phyloP scores from a whole-genome alignment of 225 moss, liverwort and hornwort species.

The Straminergon stramineum region DNA sequence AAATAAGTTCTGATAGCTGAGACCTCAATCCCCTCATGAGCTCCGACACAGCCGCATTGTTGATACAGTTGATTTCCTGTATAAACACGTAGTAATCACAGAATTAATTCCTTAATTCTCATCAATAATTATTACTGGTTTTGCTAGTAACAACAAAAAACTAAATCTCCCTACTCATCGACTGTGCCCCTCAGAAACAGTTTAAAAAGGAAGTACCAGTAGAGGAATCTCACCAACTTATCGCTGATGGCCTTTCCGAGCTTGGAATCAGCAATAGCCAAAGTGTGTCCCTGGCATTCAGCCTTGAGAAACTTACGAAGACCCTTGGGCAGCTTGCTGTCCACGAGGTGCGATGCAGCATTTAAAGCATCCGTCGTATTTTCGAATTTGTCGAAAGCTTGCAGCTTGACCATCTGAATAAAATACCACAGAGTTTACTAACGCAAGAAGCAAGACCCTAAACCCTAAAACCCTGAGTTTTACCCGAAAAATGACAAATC shows the following conservation, averaged over 20 bases:
- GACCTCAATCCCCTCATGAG: conserved; percentile 82
- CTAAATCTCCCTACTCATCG: background rate
- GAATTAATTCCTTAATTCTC: too few species aligned
- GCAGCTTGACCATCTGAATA: conserved; percentile 58
- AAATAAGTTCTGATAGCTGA: conserved; percentile 64
- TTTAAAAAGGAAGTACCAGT: background rate
- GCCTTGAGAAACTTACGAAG: conserved; percentile 78
- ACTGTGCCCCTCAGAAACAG: background rate
- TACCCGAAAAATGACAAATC: background rate
- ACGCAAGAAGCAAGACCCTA: background rate
- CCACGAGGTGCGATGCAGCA: conserved; percentile 69
- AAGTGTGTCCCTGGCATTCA: conserved; percentile 59
- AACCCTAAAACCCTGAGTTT: background rate
- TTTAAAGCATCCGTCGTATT: conserved; percentile 81
- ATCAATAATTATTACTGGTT: background rate
- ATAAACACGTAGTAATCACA: background rate
- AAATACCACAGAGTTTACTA: background rate
- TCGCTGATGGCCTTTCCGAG: conserved; percentile 77
- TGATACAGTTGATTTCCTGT: conserved; percentile 66
- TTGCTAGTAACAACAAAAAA: background rate
- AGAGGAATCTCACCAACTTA: conserved; percentile 33
- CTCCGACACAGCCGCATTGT: conserved; percentile 66
- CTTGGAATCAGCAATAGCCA: conserved; percentile 82
- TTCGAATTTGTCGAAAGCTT: conserved; percentile 86
- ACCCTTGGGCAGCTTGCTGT: conserved; percentile 78